Evolutionary conservation across 495 filamentous ascomycete species (phyloP).

Genomic region (Trichoderma gamsii): DNA sequence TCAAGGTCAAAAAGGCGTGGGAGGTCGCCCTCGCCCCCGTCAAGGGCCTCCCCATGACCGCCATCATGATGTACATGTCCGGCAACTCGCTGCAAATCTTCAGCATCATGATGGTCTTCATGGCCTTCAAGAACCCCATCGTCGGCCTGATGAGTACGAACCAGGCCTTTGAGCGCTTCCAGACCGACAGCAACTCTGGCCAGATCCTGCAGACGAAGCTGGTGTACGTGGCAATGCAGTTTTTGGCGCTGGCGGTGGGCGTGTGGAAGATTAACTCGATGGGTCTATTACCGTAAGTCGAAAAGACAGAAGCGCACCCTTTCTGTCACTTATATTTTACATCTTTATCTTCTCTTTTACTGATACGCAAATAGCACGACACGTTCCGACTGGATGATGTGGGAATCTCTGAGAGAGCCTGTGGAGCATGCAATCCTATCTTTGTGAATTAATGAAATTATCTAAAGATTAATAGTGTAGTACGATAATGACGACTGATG

Average conservation of each 20-base stretch:
- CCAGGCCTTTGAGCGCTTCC: conserved; percentile 77
- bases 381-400: conserved; percentile 90
- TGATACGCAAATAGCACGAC: conserved; percentile 59
- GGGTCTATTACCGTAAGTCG: conserved; percentile 83
- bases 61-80: conserved; percentile 99
- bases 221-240: conserved; percentile 81
- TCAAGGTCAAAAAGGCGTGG: conserved; percentile 99
- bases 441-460: conserved; percentile 32
- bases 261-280: conserved; percentile 97
- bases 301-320: background rate
- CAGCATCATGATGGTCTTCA: conserved; percentile 99
- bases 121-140: conserved; percentile 95
- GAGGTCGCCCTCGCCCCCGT: conserved; percentile 91
- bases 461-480: background rate
- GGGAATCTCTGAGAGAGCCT: conserved; percentile 76
- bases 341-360: background rate
- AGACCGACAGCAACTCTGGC: conserved; percentile 68
- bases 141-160: conserved; percentile 74
- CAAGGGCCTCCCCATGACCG: conserved; percentile 95
- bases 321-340: background rate
- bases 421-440: conserved; percentile 62
- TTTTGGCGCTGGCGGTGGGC: conserved; percentile 73
- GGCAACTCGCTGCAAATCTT: conserved; percentile 98
- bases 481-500: background rate
- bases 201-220: conserved; percentile 75